Evolutionary conservation across 2,329 filamentous ascomycete species (phyloP).

Genomic region (Lasiodiplodia sp.): DNA sequence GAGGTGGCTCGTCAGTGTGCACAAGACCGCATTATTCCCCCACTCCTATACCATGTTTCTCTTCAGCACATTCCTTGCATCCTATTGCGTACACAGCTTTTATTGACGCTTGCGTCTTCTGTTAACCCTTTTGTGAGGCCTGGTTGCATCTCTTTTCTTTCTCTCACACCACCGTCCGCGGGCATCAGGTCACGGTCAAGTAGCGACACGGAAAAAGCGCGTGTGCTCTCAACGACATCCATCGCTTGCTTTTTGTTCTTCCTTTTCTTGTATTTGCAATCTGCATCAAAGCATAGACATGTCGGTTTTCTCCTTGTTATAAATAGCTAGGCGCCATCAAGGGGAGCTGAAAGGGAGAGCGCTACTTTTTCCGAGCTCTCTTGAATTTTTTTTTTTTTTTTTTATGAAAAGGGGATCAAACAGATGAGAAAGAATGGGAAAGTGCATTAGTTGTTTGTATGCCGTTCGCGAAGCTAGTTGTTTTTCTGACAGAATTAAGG

Average conservation of each 20-base stretch:
- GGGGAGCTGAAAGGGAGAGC: background rate
- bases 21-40: constrained; percentile 10
- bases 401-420: constrained; percentile 7
- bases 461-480: background rate
- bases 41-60: background rate
- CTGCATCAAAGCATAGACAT: constrained; percentile 18
- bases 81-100: constrained; percentile 22
- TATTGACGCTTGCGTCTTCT: constrained; percentile 27
- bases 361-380: background rate
- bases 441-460: background rate
- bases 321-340: background rate
- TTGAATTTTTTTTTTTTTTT: constrained; percentile 10
- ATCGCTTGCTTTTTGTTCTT: constrained; percentile 16
- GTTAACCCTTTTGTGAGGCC: background rate
- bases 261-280: background rate
- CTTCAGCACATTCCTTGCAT: constrained; percentile 25
- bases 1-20: constrained; percentile 24
- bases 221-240: constrained; percentile 6
- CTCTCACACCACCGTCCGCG: background rate
- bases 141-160: constrained; percentile 15
- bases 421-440: constrained; percentile 5
- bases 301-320: background rate
- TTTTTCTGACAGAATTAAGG: background rate
- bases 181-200: constrained; percentile 9
- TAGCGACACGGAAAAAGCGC: constrained; percentile 1